These are phyloP conservation scores for Talaromyces sp. DNA, from an alignment of 2,329 filamentous ascomycete genomes.

Conservation along the genomic window DNA sequence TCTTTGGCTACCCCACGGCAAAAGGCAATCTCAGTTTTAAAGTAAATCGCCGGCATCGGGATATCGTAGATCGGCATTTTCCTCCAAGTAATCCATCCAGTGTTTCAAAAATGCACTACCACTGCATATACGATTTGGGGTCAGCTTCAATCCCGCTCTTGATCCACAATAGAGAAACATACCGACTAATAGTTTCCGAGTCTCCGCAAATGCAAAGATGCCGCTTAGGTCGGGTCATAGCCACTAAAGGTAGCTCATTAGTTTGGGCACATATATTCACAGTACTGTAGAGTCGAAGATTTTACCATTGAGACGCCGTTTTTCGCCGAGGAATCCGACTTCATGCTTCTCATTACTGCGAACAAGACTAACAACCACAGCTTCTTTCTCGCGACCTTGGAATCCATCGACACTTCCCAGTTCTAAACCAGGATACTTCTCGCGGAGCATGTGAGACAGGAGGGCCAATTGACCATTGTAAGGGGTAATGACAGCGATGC, in stretches of 20 bases:
- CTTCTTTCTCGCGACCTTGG: conserved; percentile 96
- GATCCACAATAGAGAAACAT: conserved; percentile 47
- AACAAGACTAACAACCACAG: conserved; percentile 89
- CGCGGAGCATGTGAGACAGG: conserved; percentile 74
- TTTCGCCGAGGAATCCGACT: conserved; percentile 91
- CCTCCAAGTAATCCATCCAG: conserved; percentile 92
- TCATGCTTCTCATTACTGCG: conserved; percentile 84
- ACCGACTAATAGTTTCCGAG: conserved; percentile 88
- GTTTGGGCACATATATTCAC: neutral
- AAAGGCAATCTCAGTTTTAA: conserved; percentile 12
- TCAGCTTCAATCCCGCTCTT: conserved; percentile 9
- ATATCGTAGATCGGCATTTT: conserved; percentile 86
- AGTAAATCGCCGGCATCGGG: conserved; percentile 61
- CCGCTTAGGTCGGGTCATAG: conserved; percentile 92
- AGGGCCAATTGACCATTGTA: conserved; percentile 93
- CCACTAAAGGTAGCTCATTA: conserved; percentile 61
- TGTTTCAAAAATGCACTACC: conserved; percentile 81
- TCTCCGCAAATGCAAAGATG: conserved; percentile 91
- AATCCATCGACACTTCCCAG: conserved; percentile 97
- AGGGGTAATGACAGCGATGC: conserved; percentile 92
- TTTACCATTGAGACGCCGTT: conserved; percentile 86
- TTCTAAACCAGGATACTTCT: conserved; percentile 80
- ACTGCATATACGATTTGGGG: conserved; percentile 49
- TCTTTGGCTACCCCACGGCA: neutral
- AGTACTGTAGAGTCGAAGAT: conserved; percentile 12